phyloP scores from a whole-genome alignment of 164 flowering plant genomes.

The Dillenia turbinata region DNA sequence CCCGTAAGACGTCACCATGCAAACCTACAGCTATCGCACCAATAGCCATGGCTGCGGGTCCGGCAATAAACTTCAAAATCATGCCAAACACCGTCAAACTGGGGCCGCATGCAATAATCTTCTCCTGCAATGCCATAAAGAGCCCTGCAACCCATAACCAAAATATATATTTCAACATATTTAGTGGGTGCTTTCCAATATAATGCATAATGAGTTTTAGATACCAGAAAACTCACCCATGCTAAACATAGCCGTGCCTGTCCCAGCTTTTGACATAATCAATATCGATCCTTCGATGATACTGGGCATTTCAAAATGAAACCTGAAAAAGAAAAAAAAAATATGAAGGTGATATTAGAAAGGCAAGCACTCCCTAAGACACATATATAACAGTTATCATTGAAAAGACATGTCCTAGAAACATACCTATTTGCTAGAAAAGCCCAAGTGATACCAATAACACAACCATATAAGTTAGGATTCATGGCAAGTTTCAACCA shows the following conservation, averaged over 20 bases:
- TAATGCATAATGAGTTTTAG: too few relatives aligned
- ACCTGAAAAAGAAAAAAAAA: slow-evolving; percentile 26
- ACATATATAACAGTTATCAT: too few relatives aligned
- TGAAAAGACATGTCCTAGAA: too few relatives aligned
- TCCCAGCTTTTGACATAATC: slow-evolving; percentile 68
- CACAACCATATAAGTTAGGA: slow-evolving; percentile 62
- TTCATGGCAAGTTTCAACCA: slow-evolving; percentile 51
- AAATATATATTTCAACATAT: not conserved
- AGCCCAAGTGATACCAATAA: slow-evolving; percentile 65
- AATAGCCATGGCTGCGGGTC: slow-evolving; percentile 74
- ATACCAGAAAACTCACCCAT: slow-evolving; percentile 45
- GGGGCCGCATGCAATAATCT: slow-evolving; percentile 56
- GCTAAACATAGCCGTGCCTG: slow-evolving; percentile 80
- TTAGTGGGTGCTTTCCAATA: too few relatives aligned
- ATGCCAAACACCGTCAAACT: slow-evolving; percentile 45
- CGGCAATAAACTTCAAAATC: slow-evolving; percentile 65
- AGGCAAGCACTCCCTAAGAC: not conserved
- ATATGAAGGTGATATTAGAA: not conserved
- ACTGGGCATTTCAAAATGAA: slow-evolving; percentile 57
- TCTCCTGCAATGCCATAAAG: slow-evolving; percentile 73
- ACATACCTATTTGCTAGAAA: slow-evolving; percentile 51
- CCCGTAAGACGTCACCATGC: slow-evolving; percentile 57
- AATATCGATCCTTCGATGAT: slow-evolving; percentile 57
- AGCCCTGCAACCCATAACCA: slow-evolving; percentile 33
- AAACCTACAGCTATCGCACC: slow-evolving; percentile 58